phyloP scores from a whole-genome alignment of 2,329 filamentous ascomycete species.

The Aspergillus eucalypticola region DNA sequence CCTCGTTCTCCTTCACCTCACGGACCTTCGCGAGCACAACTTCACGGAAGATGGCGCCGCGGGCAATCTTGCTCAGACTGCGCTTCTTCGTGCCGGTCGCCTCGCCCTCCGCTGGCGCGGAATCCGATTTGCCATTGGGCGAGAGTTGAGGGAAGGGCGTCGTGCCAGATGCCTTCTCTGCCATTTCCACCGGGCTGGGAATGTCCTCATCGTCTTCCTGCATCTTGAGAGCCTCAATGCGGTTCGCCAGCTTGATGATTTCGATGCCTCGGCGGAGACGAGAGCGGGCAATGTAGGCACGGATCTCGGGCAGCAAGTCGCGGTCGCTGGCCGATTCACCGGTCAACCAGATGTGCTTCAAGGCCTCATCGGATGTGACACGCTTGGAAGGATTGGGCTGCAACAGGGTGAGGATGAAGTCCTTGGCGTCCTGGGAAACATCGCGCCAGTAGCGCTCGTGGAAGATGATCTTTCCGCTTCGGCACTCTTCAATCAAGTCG shows the following conservation, averaged over 20 bases:
- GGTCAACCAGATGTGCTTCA: conserved; percentile 84
- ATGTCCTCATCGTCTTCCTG: conserved; percentile 82
- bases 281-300: conserved; percentile 86
- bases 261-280: conserved; percentile 92
- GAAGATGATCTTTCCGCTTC: conserved; percentile 79
- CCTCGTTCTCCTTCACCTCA: conserved; percentile 85
- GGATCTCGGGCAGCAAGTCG: conserved; percentile 96
- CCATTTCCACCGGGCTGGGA: conserved; percentile 59
- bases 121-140: conserved; percentile 16
- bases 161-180: conserved; percentile 28
- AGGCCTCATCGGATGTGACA: conserved; percentile 75
- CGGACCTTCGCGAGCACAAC: conserved; percentile 91
- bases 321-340: conserved; percentile 91
- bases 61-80: conserved; percentile 60
- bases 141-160: conserved; percentile 27
- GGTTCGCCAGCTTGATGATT: conserved; percentile 91
- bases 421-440: conserved; percentile 90
- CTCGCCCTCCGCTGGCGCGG: conserved; percentile 23
- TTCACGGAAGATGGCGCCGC: conserved; percentile 82
- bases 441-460: conserved; percentile 99
- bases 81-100: conserved; percentile 46
- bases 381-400: conserved; percentile 76
- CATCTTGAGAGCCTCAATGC: conserved; percentile 91
- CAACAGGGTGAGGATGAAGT: conserved; percentile 83
- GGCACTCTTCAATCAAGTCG: conserved; percentile 94